Evolutionary conservation across 371 early-diverging fungal species (phyloP).

Genomic region (Capillidium heterosporum): DNA sequence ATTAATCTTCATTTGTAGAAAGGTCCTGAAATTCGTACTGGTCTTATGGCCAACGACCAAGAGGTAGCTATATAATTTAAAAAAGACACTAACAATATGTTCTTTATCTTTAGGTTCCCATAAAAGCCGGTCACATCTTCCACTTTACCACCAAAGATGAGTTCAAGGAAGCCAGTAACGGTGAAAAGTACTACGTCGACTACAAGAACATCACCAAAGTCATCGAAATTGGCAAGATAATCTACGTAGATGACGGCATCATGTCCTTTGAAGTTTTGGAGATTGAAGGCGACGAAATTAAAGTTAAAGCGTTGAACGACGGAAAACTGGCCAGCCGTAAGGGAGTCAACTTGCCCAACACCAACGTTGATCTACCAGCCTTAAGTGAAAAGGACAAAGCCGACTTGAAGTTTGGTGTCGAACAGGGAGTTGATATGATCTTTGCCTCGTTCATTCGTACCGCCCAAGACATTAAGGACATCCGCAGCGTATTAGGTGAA

Average conservation of each 20-base stretch:
- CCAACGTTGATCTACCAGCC: constrained; percentile 75
- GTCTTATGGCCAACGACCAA: constrained; percentile 40
- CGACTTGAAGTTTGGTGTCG: constrained; percentile 83
- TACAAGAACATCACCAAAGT: constrained; percentile 73
- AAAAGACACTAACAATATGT: constrained; percentile 12
- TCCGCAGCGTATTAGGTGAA: constrained; percentile 58
- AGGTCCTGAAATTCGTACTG: constrained; percentile 74
- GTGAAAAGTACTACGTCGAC: constrained; percentile 61
- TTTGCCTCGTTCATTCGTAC: constrained; percentile 95
- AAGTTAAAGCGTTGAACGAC: constrained; percentile 54
- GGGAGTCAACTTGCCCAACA: constrained; percentile 80
- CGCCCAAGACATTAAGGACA: constrained; percentile 70
- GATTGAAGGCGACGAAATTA: constrained; percentile 32
- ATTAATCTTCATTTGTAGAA: too few relatives aligned
- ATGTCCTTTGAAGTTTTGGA: constrained; percentile 65
- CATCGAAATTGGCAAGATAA: constrained; percentile 57
- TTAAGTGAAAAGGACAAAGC: constrained; percentile 86
- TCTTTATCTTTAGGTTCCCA: constrained; percentile 32
- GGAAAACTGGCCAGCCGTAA: constrained; percentile 62
- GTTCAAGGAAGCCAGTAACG: constrained; percentile 38
- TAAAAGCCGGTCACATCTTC: constrained; percentile 59
- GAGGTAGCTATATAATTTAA: constrained; percentile 22
- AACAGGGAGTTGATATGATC: constrained; percentile 86
- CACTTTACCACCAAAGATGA: constrained; percentile 61
- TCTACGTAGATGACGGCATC: constrained; percentile 79